Percentiles rank a stretch among this genome's conserved stretches.
These are phyloP conservation scores for Fusarium sp. DNA, from an alignment of 2,329 filamentous ascomycete genomes.

Conservation along the genomic window DNA sequence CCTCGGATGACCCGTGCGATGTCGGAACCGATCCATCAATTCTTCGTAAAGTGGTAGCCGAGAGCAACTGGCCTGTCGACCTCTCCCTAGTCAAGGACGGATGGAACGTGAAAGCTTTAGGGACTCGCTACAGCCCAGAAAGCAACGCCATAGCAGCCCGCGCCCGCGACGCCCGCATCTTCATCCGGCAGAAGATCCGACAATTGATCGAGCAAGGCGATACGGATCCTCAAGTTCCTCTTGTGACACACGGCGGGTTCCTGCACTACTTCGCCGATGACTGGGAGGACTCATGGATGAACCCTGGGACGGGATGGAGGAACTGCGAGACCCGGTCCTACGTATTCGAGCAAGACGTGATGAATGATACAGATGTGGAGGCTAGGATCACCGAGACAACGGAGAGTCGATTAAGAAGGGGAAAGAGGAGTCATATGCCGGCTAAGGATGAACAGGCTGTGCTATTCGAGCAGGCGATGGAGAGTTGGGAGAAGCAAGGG, in stretches of 20 bases:
- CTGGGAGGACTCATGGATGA: not conserved
- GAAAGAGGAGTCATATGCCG: not conserved
- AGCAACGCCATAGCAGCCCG: not conserved
- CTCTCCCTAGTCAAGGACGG: not conserved
- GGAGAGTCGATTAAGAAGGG: not conserved
- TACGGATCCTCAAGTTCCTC: not conserved
- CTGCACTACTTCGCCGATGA: not conserved
- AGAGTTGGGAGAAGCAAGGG: not conserved
- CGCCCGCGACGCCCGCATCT: not conserved
- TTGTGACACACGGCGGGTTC: not conserved
- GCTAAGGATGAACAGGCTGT: not conserved
- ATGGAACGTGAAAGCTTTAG: not conserved
- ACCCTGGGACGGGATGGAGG: not conserved
- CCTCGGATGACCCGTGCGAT: not conserved
- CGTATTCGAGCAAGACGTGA: not conserved
- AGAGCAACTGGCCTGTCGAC: not conserved
- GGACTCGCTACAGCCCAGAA: not conserved
- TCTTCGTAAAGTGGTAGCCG: fast-evolving
- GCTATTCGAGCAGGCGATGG: not conserved
- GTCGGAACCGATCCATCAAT: not conserved
- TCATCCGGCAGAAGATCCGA: not conserved
- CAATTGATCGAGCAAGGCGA: not conserved
- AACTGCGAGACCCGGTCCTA: not conserved
- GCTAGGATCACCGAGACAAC: not conserved
- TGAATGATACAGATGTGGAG: not conserved